phyloP scores from a whole-genome alignment of 1,139 yeast species.

The Hemisphaericaspora xylofermentans region DNA sequence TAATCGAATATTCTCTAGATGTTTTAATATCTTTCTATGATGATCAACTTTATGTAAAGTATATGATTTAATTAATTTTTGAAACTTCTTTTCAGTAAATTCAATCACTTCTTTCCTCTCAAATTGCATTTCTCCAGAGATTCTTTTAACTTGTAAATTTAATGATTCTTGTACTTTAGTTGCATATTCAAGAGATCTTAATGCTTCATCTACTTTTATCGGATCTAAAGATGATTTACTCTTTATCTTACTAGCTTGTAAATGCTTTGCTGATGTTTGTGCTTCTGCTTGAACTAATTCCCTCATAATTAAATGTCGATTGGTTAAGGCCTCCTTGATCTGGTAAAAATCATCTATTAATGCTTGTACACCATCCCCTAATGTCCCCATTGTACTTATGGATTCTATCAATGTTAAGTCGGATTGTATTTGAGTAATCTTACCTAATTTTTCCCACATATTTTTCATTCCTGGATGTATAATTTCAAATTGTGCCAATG shows the following conservation, averaged over 20 bases:
- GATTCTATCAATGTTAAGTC: conserved; percentile 77
- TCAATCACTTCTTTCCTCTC: conserved; percentile 62
- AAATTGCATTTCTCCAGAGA: conserved; percentile 80
- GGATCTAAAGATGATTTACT: conserved; percentile 80
- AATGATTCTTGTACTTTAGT: conserved; percentile 75
- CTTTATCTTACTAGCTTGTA: conserved; percentile 71
- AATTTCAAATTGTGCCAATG: conserved; percentile 51
- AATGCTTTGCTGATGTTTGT: conserved; percentile 67
- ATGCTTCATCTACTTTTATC: conserved; percentile 85
- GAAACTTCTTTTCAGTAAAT: conserved; percentile 57
- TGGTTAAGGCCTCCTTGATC: conserved; percentile 89
- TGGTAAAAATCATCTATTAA: conserved; percentile 76
- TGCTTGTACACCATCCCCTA: conserved; percentile 73
- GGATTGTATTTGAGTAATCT: conserved; percentile 66
- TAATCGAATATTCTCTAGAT: conserved; percentile 70
- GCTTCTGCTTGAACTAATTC: conserved; percentile 81
- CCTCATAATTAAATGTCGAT: conserved; percentile 87
- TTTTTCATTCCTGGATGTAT: conserved; percentile 68
- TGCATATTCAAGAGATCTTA: conserved; percentile 75
- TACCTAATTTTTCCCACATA: conserved; percentile 79
- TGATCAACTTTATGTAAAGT: conserved; percentile 77
- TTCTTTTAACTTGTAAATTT: conserved; percentile 71
- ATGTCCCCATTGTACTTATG: conserved; percentile 68
- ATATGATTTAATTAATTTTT: conserved; percentile 54
- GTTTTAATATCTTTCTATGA: conserved; percentile 76